Base-by-base conservation (phyloP, 2,329 filamentous ascomycete genomes). In the Fusarium luffae region DNA sequence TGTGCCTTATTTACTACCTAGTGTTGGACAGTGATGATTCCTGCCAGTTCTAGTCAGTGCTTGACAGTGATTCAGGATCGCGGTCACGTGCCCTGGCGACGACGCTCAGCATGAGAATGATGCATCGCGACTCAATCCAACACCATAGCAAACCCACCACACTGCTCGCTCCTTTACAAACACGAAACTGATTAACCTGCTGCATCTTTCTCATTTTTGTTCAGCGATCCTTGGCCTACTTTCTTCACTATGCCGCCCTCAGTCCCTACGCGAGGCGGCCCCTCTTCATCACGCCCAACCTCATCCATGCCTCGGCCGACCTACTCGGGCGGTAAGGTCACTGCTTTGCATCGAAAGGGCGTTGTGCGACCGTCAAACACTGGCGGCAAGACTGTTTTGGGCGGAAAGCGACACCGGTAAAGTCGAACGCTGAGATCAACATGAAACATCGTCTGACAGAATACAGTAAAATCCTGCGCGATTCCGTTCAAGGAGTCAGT, bases 401-500 rank as follows among this genome's bases (percentile, higher is more conserved):
- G 77, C 7, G 55, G 41, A 1, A 73, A 70, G 21, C 46, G 76
- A 25, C 75, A 76, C 42, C 60, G 77, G 77, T 77, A 63, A 65
- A 59, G 10, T 13, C 4, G 27, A 34, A 10, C 21, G 19, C 48
- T 12, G 60, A 28, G 3, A n/a, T 23, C 6, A 47, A 50, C n/a
- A 34, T 10, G 42, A 27, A 32, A 32, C 27, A 40, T 13, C 30
- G 21, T 28, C 52, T 72, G 23, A 68, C 6, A 27, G 19, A 13
- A 49, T 28, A 41, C 10, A 86, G 86, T 0, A 88, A 87, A 61
- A 75, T 87, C 0, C 32, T 82, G 0, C 81, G 78, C 18, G 86
- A 88, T 40, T 82, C 75, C 0, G 83, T 89, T 11, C 55, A 73
- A 0, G 86, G 85, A 0, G 82, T 89, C 19, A 88, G 86, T 86